Base-by-base conservation (phyloP, 2,329 filamentous ascomycete genomes). In the Beauveria rudraprayagi region DNA sequence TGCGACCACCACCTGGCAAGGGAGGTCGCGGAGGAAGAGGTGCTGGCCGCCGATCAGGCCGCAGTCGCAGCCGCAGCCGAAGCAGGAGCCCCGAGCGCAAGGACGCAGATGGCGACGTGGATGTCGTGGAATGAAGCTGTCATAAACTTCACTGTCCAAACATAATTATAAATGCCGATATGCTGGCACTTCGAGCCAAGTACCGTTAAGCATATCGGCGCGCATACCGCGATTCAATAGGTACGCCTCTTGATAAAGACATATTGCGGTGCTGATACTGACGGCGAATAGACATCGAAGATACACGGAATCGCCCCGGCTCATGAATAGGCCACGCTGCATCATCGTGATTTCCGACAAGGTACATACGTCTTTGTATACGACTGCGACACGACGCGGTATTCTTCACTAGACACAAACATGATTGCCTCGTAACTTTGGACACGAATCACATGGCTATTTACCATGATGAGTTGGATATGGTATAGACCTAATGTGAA, bases 1-100 rank as follows among this genome's bases (percentile, higher is more conserved):
- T 94, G 62, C 80, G 90, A 54, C 90, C 90, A 61, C 90, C 90
- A 17, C 88, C 87, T 19, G 81, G 78, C 61, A 74, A 76, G 55
- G 73, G 71, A 3, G 75, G 73, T 1, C 70, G 73, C 1, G 70
- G 71, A 10, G 75, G 74, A 22, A 72, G 76, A 37, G 72, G 73
- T 3, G 75, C 75, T 16, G 73, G 75, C 3, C 70, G 78, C 40
- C 74, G 77, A 63, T 47, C 41, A 22, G 75, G 77, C 43, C 69
- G 81, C 60, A 80, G 78, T 64, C 75, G 81, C 51, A 78, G 76
- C 58, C 73, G 76, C 22, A 82, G 80, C 67, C 72, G 78, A 48
- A 82, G 48, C 48, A 51, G 48, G 48, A 51, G 79, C 62, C 80
- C 79, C 3, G 76, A 70, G 5, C 73, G 67, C 14, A 75, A 74